Evolutionary conservation across 2,329 filamentous ascomycete genomes (phyloP), one percentile per base, ranked within the genome.

Genomic region (Elsinoe perseae): DNA sequence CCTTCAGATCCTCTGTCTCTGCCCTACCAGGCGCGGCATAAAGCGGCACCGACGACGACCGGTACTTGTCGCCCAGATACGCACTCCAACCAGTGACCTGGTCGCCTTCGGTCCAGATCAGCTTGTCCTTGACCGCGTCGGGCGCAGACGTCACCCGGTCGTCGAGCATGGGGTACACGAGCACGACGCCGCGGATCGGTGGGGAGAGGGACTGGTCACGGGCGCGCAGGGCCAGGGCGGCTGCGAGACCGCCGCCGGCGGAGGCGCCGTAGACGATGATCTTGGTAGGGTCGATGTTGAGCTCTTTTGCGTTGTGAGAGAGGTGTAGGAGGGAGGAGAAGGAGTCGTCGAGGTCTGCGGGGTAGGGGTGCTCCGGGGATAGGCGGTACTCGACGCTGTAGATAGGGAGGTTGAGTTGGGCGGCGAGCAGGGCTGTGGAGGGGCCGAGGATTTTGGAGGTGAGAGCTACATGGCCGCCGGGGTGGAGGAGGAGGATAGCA

Each of bases 81-180:
- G 70, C 69, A 1, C 62, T 61, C 75, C 75, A 77, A 3, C 68
- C 74, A 2, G 69, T 73, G 40, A 65, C 60, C 60, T 75, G 75
- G 56, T 70, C 68, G 40, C 65, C 66, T 4, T 62, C 61, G 1
- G 62, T 65, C 72, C 74, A 77, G 12, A 64, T 65, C 0, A 66
- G 64, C 32, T 69, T 65, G 3, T 63, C 61, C 25, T 68, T 66
- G 44, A 72, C 67, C 12, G 70, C 67, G 10, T 23, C 25, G 10
- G 18, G 25, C 18, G 46, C 46, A 7, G n/a, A 4, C 6, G 58
- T 57, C 9, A 67, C 64, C 42, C 69, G 64, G 58, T 77, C 73
- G 61, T 78, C 75, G 12, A 78, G 64, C 75, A 78, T 78, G 2
- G 74, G 75, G 53, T 73, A 73, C 46, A 74, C 64, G 12, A 78